phyloP scores from a whole-genome alignment of 2,329 filamentous ascomycete genomes.

The Colletotrichum eleusines region DNA sequence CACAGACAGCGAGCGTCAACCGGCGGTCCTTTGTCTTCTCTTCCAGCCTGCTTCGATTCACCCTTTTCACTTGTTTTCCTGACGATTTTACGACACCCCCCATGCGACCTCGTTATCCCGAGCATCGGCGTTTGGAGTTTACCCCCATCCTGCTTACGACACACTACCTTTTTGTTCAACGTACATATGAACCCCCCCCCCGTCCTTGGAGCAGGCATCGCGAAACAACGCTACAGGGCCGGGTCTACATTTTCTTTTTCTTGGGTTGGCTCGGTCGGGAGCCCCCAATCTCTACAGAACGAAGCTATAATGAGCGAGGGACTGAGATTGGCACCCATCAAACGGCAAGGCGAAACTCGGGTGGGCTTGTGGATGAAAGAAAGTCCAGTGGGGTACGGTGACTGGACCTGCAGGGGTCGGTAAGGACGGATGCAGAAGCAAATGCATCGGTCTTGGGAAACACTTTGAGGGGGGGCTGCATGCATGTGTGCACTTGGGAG shows the following conservation, averaged over 20 bases:
- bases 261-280: conserved; percentile 24
- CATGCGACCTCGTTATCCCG: conserved; percentile 40
- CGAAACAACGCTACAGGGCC: conserved; percentile 36
- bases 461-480: conserved; percentile 14
- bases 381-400: conserved; percentile 17
- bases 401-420: conserved; percentile 9
- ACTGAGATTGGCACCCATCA: conserved; percentile 21
- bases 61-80: conserved; percentile 39
- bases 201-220: conserved; percentile 31
- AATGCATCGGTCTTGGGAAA: conserved; percentile 23
- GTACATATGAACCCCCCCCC: conserved; percentile 34
- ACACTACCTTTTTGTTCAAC: conserved; percentile 38
- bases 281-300: conserved; percentile 29
- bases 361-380: conserved; percentile 9
- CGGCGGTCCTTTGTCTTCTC: conserved; percentile 27
- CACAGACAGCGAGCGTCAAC: conserved; percentile 28
- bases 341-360: conserved; percentile 18
- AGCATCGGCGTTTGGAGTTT: conserved; percentile 43
- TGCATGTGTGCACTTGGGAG: conserved; percentile 9
- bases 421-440: conserved; percentile 19
- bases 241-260: conserved; percentile 3
- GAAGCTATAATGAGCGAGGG: conserved; percentile 39
- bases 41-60: conserved; percentile 33
- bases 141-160: conserved; percentile 30
- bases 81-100: conserved; percentile 40